phyloP scores from a whole-genome alignment of 176 grass and related monocot genomes.

The Rhynchospora tenuis region DNA sequence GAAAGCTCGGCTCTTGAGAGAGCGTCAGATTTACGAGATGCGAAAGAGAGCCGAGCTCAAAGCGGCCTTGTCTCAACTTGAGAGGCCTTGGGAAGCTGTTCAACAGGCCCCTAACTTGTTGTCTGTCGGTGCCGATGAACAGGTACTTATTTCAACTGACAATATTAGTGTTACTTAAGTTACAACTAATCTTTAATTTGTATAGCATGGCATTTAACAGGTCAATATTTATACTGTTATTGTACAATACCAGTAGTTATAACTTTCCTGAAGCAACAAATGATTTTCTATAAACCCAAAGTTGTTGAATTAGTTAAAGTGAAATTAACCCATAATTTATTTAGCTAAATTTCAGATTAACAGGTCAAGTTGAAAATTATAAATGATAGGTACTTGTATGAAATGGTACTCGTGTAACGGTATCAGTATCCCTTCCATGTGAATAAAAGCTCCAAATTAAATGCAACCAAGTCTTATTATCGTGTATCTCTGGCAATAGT shows the following conservation, averaged over 20 bases:
- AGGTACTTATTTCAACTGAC: not conserved
- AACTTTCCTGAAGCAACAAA: not conserved
- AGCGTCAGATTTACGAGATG: slow-evolving; percentile 98
- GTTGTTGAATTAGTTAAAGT: not conserved
- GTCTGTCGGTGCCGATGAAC: slow-evolving; percentile 69
- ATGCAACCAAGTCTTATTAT: not conserved
- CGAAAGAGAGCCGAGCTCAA: slow-evolving; percentile 74
- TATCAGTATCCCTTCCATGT: not conserved
- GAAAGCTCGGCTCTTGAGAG: slow-evolving; percentile 77
- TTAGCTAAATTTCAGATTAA: not conserved
- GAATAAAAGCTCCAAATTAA: not conserved
- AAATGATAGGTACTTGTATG: not conserved
- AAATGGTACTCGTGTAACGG: not conserved
- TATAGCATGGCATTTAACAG: no score
- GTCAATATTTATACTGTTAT: not conserved
- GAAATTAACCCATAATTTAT: not conserved
- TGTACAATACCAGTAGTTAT: not conserved
- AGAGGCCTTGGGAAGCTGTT: slow-evolving; percentile 77
- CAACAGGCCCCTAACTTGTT: slow-evolving; percentile 56
- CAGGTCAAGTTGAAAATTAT: not conserved
- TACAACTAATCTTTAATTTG: not conserved
- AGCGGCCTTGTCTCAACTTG: slow-evolving; percentile 57
- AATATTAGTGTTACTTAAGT: not conserved
- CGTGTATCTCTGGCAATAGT: no score
- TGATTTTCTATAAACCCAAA: not conserved